Evolutionary conservation across 139 green algal genomes (phyloP).

Genomic region (Asterochloris sp.): DNA sequence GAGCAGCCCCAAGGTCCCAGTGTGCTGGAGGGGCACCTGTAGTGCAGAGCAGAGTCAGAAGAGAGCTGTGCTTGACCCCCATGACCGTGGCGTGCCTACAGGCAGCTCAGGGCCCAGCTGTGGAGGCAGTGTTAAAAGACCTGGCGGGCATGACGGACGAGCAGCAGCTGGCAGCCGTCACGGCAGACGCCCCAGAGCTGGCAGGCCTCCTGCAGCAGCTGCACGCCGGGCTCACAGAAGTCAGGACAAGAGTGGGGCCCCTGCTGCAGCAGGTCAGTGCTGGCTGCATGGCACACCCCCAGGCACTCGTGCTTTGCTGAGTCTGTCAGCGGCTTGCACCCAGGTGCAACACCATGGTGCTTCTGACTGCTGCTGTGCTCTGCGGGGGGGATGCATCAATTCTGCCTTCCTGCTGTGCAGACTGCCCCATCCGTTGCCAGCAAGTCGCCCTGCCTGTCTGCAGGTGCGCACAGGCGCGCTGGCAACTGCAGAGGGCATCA

Average conservation of each 20-base stretch:
- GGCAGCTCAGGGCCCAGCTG: neutral
- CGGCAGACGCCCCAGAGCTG: conserved; percentile 80
- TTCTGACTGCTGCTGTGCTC: neutral
- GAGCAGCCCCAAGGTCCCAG: no score
- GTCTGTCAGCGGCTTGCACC: no score
- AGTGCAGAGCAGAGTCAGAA: neutral
- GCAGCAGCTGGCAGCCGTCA: conserved; percentile 38
- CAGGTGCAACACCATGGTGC: no score
- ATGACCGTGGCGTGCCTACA: neutral
- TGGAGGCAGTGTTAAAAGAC: conserved; percentile 53
- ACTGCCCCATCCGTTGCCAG: neutral
- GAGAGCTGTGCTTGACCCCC: no score
- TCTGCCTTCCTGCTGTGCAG: neutral
- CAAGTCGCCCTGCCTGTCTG: neutral
- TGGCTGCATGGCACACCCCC: neutral
- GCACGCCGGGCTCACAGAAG: conserved; percentile 41
- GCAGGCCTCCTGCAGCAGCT: conserved; percentile 72
- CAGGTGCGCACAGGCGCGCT: conserved; percentile 65
- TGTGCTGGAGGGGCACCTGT: neutral
- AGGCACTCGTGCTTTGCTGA: neutral
- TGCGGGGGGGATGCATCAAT: neutral
- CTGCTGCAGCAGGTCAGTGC: conserved; percentile 58
- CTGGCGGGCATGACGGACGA: conserved; percentile 36
- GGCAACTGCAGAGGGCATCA: conserved; percentile 80
- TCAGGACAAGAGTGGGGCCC: conserved; percentile 60